These are phyloP conservation scores for Trypanosoma theileri DNA, from an alignment of 208 protist genomes.

Conservation along the genomic window DNA sequence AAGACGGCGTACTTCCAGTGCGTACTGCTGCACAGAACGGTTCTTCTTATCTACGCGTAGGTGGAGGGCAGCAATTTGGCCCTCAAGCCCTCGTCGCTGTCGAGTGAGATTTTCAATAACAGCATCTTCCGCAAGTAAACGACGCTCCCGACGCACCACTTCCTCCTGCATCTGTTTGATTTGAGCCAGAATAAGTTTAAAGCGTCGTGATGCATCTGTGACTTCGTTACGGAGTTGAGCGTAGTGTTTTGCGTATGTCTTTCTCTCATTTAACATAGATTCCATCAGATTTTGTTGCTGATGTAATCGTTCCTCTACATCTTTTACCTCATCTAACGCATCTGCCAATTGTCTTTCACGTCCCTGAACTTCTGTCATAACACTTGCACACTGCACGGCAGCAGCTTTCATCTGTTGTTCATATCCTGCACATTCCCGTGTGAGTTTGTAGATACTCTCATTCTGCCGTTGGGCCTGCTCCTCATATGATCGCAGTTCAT, in stretches of 20 bases:
- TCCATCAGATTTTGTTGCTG: conserved; percentile 89
- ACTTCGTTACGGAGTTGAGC: conserved; percentile 94
- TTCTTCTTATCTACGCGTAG: conserved; percentile 35
- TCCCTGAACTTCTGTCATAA: conserved; percentile 89
- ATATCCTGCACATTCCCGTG: conserved; percentile 89
- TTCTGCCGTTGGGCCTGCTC: conserved; percentile 85
- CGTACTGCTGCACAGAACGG: conserved; percentile 44
- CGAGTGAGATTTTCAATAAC: conserved; percentile 44
- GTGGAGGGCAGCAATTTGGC: conserved; percentile 48
- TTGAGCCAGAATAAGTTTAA: conserved; percentile 94
- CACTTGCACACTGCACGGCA: conserved; percentile 64
- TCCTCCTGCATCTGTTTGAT: conserved; percentile 93
- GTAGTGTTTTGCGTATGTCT: conserved; percentile 96
- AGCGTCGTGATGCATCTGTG: conserved; percentile 92
- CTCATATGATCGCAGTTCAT: conserved; percentile 82
- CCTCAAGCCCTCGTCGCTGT: conserved; percentile 54
- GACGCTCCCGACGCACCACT: conserved; percentile 79
- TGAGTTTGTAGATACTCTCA: conserved; percentile 82
- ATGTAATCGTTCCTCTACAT: conserved; percentile 57
- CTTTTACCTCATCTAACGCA: conserved; percentile 74
- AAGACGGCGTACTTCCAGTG: conserved; percentile 88
- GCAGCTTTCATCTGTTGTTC: conserved; percentile 66
- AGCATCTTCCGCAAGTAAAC: conserved; percentile 42
- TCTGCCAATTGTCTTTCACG: conserved; percentile 79
- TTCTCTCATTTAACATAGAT: conserved; percentile 93